Base-by-base conservation (phyloP, 2,329 filamentous ascomycete genomes). In the Ophiognomonia clavigignenti-juglandacearum region DNA sequence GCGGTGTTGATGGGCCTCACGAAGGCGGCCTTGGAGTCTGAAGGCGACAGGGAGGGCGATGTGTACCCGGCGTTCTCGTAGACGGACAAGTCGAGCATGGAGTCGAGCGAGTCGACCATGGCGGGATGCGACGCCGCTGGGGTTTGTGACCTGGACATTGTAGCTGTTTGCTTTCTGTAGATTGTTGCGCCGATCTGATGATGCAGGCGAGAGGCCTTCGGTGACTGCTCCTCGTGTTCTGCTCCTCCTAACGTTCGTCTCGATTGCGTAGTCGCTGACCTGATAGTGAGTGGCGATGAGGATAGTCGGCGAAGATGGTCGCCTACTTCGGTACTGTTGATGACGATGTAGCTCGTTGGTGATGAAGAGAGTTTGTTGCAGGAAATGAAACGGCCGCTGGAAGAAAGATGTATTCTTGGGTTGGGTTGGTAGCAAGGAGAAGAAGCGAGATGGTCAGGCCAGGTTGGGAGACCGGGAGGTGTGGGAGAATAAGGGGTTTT, bases 11-110 rank as follows among this genome's bases (percentile, higher is more conserved):
- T 69, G 5, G 77, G 62, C 7, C 78, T 71, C 55, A 66, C 57
- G 56, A 80, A 80, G 26, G 73, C 66, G 27, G 69, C 65, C 67
- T 79, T 85, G 43, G 72, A 69, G 14, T 67, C 63, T 6, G 74
- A 64, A 8, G 80, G 78, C 14, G 81, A 82, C 37, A 80, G 62
- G 4, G 78, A 77, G 4, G 83, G 79, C 11, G 82, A 83, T 50
- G 80, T 74, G 57, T 80, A 83, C 53, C 72, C 70, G 44, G 78
- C 64, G 54, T 72, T 73, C 59, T 85, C 82, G 65, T 85, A 87
- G 56, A 79, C 77, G 51, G 76, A 73, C 48, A 83, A 71, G 56
- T 83, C 79, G 61, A 83, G 67, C 39, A 83, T 67, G 26, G 75
- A 73, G 57, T 84, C 80, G 56, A 74, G 70, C 57, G 75, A 70